These are phyloP conservation scores for Scortechinia acanthostroma DNA, from an alignment of 2,329 filamentous ascomycete genomes.

Conservation along the genomic window DNA sequence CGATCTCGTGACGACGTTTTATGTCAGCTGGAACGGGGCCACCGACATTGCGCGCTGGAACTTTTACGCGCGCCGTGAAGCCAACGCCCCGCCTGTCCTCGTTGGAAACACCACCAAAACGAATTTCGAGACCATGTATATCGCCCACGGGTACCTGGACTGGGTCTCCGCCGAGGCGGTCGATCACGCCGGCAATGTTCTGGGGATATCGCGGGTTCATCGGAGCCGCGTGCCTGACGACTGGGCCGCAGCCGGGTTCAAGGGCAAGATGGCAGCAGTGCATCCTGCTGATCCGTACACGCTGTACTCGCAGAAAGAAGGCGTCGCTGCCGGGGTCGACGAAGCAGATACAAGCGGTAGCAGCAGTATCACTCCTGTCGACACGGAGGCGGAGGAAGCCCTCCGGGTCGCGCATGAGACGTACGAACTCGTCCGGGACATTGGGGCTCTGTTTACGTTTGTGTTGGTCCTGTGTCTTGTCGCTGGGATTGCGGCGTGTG, in stretches of 20 bases:
- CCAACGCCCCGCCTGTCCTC: constrained; percentile 7
- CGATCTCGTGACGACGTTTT: constrained; percentile 17
- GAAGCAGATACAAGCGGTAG: not conserved
- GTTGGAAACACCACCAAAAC: constrained; percentile 5
- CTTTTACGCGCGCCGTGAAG: constrained; percentile 17
- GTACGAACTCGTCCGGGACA: not conserved
- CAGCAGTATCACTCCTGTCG: not conserved
- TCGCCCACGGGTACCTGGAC: constrained; percentile 14
- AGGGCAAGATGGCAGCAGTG: not conserved
- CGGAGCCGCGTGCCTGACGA: constrained; percentile 7
- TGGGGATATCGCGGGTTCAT: constrained; percentile 11
- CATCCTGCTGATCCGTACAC: not conserved
- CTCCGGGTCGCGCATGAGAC: not conserved
- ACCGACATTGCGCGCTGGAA: constrained; percentile 23
- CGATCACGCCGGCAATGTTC: constrained; percentile 11
- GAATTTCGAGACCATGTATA: constrained; percentile 5
- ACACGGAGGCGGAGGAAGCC: not conserved
- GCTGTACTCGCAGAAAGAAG: not conserved
- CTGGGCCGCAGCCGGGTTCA: constrained; percentile 7
- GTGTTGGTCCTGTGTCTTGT: constrained; percentile 2
- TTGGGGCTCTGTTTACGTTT: not conserved
- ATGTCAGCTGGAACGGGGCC: constrained; percentile 29
- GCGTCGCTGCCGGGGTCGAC: not conserved
- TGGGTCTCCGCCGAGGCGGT: constrained; percentile 18
- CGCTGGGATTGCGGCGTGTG: not conserved